Evolutionary conservation across 345 rosid genomes (phyloP).

Genomic region (Durio zibethinus): DNA sequence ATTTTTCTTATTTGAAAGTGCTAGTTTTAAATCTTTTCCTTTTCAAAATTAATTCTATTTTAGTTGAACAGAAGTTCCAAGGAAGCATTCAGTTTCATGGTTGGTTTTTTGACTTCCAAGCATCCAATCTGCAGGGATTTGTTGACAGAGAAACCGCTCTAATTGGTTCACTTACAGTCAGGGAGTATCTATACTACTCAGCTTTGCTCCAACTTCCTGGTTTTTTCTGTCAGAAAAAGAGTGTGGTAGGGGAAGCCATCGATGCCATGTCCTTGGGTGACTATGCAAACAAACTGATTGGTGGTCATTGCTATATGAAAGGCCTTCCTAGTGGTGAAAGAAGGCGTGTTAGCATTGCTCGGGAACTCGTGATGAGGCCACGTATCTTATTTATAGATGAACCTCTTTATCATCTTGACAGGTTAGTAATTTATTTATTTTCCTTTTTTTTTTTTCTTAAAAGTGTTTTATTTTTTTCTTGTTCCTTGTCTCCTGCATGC

Average conservation of each 20-base stretch:
- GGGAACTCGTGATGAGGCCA: constrained; percentile 97
- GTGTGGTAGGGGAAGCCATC: constrained; percentile 96
- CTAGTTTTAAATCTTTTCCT: neutral
- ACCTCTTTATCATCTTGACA: constrained; percentile 98
- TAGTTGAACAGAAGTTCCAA: constrained; percentile 6
- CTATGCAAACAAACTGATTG: constrained; percentile 90
- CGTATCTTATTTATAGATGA: constrained; percentile 88
- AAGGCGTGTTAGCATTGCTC: constrained; percentile 95
- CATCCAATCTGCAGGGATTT: constrained; percentile 56
- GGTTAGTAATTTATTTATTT: constrained; percentile 37
- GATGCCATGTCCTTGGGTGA: constrained; percentile 92
- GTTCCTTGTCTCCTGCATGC: neutral
- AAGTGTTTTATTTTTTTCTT: neutral
- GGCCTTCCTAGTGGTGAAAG: constrained; percentile 92
- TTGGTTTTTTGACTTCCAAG: constrained; percentile 18
- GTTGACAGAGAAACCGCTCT: constrained; percentile 81
- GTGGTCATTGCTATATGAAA: constrained; percentile 95
- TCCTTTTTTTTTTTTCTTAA: neutral
- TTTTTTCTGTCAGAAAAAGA: constrained; percentile 82
- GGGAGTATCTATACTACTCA: constrained; percentile 86
- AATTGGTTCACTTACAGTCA: constrained; percentile 89
- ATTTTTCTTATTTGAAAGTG: neutral
- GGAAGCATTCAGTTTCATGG: neutral
- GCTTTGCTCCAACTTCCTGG: constrained; percentile 98
- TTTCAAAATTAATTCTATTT: neutral